phyloP scores from a whole-genome alignment of 2,329 filamentous ascomycete species.

The Chrysoporthe puriensis region DNA sequence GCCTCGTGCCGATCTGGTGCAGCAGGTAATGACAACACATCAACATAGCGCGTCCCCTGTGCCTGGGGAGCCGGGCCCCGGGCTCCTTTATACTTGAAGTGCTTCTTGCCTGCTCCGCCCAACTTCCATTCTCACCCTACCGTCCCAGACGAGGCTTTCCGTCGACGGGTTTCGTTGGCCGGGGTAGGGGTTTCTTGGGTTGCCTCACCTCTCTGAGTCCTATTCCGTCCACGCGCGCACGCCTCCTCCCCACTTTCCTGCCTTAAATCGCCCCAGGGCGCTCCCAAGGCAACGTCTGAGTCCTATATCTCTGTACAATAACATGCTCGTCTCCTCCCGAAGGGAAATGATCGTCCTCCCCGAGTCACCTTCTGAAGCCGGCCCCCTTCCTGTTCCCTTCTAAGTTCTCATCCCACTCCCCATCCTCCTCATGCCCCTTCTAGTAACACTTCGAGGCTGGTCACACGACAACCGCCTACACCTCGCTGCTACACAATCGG shows the following conservation, averaged over 20 bases:
- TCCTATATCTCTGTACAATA: not conserved
- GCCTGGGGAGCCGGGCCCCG: not conserved
- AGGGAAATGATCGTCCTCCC: conserved; percentile 2
- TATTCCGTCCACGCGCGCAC: not conserved
- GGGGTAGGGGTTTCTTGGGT: not conserved
- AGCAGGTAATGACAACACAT: not conserved
- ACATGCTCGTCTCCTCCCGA: not conserved
- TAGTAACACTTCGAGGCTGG: not conserved
- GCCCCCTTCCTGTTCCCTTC: not conserved
- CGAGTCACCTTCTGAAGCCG: not conserved
- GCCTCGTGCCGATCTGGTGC: not conserved
- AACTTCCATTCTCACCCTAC: conserved; percentile 2
- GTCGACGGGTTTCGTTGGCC: not conserved
- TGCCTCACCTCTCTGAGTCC: not conserved
- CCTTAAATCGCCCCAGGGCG: not conserved
- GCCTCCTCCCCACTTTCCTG: conserved; percentile 4
- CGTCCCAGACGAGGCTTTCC: not conserved
- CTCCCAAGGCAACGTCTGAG: not conserved
- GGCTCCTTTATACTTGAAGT: conserved; percentile 1
- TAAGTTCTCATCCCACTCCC: not conserved
- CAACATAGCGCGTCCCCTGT: not conserved
- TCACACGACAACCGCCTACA: not conserved
- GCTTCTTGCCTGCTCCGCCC: not conserved
- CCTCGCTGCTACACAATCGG: not conserved
- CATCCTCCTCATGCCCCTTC: not conserved